phyloP scores from a whole-genome alignment of 139 green algal species.

The Astrephomene gubernaculifera region DNA sequence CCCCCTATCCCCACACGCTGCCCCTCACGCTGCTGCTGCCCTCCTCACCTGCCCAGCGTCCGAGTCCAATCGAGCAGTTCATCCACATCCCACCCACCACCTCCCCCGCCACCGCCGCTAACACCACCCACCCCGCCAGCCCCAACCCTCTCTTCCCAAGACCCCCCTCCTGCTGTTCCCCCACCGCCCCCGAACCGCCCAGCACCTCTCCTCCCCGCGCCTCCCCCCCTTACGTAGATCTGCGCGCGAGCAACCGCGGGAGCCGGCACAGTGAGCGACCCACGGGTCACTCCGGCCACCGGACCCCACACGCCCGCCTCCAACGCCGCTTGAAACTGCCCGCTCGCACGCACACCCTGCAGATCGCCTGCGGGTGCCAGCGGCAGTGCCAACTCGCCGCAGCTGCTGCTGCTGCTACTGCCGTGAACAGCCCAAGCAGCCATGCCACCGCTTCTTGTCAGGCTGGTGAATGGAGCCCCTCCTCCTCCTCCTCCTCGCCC shows the following conservation, averaged over 20 bases:
- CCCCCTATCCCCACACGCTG: too few species aligned
- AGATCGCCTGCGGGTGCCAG: conserved; percentile 14
- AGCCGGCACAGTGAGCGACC: background rate
- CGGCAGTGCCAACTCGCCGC: background rate
- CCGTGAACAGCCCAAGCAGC: background rate
- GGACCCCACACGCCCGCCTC: background rate
- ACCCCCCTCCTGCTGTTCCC: background rate
- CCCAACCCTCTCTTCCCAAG: background rate
- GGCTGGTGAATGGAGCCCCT: too few species aligned
- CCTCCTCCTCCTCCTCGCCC: too few species aligned
- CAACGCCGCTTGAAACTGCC: conserved; percentile 6
- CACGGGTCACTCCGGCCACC: background rate
- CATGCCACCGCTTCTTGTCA: too few species aligned
- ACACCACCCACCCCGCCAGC: background rate
- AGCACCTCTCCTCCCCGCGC: background rate
- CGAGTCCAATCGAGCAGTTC: conserved; percentile 15
- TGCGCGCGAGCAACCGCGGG: background rate
- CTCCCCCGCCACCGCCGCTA: background rate
- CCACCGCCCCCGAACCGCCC: background rate
- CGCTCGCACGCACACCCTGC: background rate
- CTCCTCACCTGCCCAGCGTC: conserved; percentile 9
- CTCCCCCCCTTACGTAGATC: background rate
- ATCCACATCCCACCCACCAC: conserved; percentile 4
- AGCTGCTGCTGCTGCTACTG: background rate
- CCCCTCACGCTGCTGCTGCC: too few species aligned